phyloP scores from a whole-genome alignment of 2,329 filamentous ascomycete genomes.

The Fusarium globosum region DNA sequence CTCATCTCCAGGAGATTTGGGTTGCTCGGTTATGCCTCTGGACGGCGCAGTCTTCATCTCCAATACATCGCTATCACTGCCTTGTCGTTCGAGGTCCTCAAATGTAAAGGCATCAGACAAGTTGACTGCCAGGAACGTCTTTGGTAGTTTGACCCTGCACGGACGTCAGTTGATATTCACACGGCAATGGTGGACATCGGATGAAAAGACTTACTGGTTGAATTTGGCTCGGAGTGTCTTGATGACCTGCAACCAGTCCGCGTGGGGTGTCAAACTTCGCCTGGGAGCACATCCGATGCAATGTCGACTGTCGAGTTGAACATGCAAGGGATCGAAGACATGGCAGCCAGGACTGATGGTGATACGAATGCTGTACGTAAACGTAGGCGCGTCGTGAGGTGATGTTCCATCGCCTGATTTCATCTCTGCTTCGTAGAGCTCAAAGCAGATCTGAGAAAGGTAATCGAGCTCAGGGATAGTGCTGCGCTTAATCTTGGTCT shows the following conservation, averaged over 20 bases:
- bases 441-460: slow-evolving; percentile 96
- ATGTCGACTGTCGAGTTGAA: slow-evolving; percentile 95
- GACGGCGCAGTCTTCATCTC: slow-evolving; percentile 58
- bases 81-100: slow-evolving; percentile 65
- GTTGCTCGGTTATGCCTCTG: slow-evolving; percentile 43
- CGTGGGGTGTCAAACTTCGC: slow-evolving; percentile 88
- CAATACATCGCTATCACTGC: slow-evolving; percentile 59
- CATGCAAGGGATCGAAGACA: slow-evolving; percentile 94
- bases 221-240: slow-evolving; percentile 95
- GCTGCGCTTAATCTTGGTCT: slow-evolving; percentile 95
- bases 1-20: slow-evolving; percentile 24
- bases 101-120: slow-evolving; percentile 71
- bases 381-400: slow-evolving; percentile 71
- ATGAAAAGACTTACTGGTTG: slow-evolving; percentile 74
- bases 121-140: slow-evolving; percentile 74
- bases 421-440: slow-evolving; percentile 95
- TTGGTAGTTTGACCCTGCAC: slow-evolving; percentile 71
- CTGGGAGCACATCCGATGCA: slow-evolving; percentile 95
- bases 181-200: neutral
- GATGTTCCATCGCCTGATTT: slow-evolving; percentile 57
- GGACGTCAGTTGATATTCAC: slow-evolving; percentile 31
- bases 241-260: slow-evolving; percentile 97
- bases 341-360: slow-evolving; percentile 96
- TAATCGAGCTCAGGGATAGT: slow-evolving; percentile 98
- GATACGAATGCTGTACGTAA: slow-evolving; percentile 96